phyloP scores from a whole-genome alignment of 495 filamentous ascomycete species.

The Penicillium nucicola region DNA sequence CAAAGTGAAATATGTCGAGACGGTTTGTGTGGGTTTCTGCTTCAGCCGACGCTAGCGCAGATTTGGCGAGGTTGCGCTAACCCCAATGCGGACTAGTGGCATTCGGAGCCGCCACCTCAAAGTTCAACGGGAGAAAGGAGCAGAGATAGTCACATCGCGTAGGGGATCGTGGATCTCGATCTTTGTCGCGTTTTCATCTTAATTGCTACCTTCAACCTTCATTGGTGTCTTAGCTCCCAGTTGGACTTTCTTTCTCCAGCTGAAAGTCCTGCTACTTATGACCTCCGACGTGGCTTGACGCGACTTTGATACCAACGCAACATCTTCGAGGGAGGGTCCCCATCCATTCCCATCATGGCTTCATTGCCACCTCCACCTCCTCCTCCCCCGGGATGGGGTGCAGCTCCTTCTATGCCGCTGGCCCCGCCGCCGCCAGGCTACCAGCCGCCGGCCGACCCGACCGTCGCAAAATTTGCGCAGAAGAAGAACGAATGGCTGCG shows the following conservation, averaged over 20 bases:
- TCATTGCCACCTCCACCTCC: slow-evolving; percentile 73
- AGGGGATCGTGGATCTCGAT: slow-evolving; percentile 47
- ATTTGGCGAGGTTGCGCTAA: slow-evolving; percentile 47
- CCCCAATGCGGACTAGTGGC: slow-evolving; percentile 26
- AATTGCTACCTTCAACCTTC: slow-evolving; percentile 8
- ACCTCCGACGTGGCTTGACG: slow-evolving; percentile 39
- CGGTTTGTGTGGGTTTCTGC: slow-evolving; percentile 52
- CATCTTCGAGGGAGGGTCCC: slow-evolving; percentile 29
- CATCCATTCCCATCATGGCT: slow-evolving; percentile 60
- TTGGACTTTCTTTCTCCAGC: slow-evolving; percentile 1
- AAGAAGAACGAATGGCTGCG: slow-evolving; percentile 99
- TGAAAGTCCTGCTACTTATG: slow-evolving; percentile 16
- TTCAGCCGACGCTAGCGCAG: slow-evolving; percentile 42
- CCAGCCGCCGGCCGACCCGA: slow-evolving; percentile 77
- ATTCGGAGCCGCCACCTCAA: slow-evolving; percentile 41
- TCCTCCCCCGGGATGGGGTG: slow-evolving; percentile 73
- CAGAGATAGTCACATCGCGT: slow-evolving; percentile 29
- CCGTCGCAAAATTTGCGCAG: slow-evolving; percentile 90
- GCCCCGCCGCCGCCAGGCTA: slow-evolving; percentile 89
- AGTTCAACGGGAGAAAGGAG: slow-evolving; percentile 30
- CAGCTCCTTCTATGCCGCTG: slow-evolving; percentile 69
- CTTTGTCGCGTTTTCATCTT: slow-evolving; percentile 24
- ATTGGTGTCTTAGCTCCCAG: not conserved
- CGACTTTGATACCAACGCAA: slow-evolving; percentile 33
- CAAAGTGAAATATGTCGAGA: slow-evolving; percentile 41